Evolutionary conservation across 495 filamentous ascomycete species (phyloP).

Genomic region (Cercophora samala): DNA sequence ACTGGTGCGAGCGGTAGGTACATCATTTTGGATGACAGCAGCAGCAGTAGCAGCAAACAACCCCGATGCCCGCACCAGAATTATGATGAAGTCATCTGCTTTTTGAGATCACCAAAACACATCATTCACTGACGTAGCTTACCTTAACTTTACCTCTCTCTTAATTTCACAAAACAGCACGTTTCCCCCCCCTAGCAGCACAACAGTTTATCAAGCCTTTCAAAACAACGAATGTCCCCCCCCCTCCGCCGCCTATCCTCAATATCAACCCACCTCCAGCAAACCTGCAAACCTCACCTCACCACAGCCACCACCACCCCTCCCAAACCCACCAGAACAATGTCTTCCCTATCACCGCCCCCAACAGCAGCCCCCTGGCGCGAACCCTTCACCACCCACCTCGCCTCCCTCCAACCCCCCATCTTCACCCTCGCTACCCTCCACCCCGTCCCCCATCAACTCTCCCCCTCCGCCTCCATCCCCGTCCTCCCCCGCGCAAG

Average conservation of each 20-base stretch:
- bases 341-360: slow-evolving; percentile 13
- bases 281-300: not conserved
- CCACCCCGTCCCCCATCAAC: slow-evolving; percentile 35
- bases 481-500: slow-evolving; percentile 42
- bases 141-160: no score
- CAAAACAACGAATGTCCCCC: not conserved
- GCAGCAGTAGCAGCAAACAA: not conserved
- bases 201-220: not conserved
- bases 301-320: not conserved
- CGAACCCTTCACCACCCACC: slow-evolving; percentile 59
- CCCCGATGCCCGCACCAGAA: not conserved
- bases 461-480: slow-evolving; percentile 4
- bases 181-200: not conserved
- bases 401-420: slow-evolving; percentile 56
- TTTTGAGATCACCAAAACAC: not conserved
- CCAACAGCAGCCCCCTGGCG: slow-evolving; percentile 69
- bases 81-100: not conserved
- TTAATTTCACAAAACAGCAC: no score
- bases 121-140: not conserved
- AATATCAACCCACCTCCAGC: not conserved
- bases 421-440: slow-evolving; percentile 73
- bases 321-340: slow-evolving; percentile 10
- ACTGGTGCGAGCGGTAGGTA: not conserved
- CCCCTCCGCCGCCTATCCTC: not conserved
- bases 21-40: no score